A percentile compares a stretch with the other conserved stretches of the same genome.
phyloP scores from a whole-genome alignment of 768 basidiomycete species.

The Porphyrellus cyaneotinctus region DNA sequence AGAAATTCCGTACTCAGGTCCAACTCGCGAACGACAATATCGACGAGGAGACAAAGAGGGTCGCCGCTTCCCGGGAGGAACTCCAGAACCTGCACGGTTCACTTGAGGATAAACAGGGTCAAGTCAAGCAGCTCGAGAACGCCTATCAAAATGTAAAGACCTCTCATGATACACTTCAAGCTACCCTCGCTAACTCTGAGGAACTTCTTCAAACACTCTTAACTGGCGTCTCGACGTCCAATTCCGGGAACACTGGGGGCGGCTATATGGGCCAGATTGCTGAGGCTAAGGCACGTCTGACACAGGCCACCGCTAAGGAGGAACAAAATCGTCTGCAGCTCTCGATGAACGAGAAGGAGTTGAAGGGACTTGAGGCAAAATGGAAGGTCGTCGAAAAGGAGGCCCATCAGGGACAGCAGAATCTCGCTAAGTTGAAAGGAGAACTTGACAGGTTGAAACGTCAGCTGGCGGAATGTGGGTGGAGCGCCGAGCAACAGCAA shows the following conservation, averaged over 20 bases:
- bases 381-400: slow-evolving; percentile 87
- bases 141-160: slow-evolving; percentile 64
- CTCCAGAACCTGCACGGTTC: slow-evolving; percentile 58
- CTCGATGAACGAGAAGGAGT: slow-evolving; percentile 71
- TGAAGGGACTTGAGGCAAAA: slow-evolving; percentile 67
- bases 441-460: slow-evolving; percentile 55
- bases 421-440: slow-evolving; percentile 53
- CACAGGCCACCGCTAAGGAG: slow-evolving; percentile 78
- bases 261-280: slow-evolving; percentile 98
- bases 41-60: slow-evolving; percentile 68
- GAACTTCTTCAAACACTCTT: slow-evolving; percentile 93
- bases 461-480: slow-evolving; percentile 58
- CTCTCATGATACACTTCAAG: slow-evolving; percentile 56
- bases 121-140: slow-evolving; percentile 53
- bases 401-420: slow-evolving; percentile 69
- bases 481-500: slow-evolving; percentile 73
- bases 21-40: slow-evolving; percentile 77
- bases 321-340: slow-evolving; percentile 78
- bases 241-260: slow-evolving; percentile 65
- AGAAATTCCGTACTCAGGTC: slow-evolving; percentile 79
- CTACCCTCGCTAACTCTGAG: slow-evolving; percentile 68
- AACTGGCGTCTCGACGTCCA: slow-evolving; percentile 80
- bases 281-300: slow-evolving; percentile 68
- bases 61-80: slow-evolving; percentile 49
- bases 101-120: slow-evolving; percentile 53